phyloP scores from a whole-genome alignment of 495 filamentous ascomycete species.

The Chaetomidium leptoderma region DNA sequence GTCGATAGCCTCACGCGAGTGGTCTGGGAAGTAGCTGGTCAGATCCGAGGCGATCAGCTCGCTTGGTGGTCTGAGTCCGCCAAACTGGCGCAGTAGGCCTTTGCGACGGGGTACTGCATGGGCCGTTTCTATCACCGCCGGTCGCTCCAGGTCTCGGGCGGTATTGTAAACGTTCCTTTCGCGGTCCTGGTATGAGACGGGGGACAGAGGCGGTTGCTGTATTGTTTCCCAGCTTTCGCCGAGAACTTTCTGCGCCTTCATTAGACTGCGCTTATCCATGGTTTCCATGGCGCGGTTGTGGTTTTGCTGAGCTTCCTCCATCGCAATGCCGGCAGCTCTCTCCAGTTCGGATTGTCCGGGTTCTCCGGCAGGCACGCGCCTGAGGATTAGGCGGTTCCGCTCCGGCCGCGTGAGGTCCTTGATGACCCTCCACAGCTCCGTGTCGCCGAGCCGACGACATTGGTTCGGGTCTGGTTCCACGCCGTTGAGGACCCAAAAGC shows the following conservation, averaged over 20 bases:
- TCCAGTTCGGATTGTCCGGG: slow-evolving; percentile 76
- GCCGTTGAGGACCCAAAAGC: slow-evolving; percentile 78
- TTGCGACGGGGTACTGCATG: slow-evolving; percentile 55
- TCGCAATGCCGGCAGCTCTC: slow-evolving; percentile 74
- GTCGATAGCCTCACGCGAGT: slow-evolving; percentile 87
- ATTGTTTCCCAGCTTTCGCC: slow-evolving; percentile 78
- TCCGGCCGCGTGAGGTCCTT: slow-evolving; percentile 69
- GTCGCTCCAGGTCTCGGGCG: slow-evolving; percentile 54
- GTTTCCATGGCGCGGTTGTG: slow-evolving; percentile 60
- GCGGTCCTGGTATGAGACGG: slow-evolving; percentile 61
- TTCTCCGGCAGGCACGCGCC: slow-evolving; percentile 82
- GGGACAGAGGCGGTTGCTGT: slow-evolving; percentile 74
- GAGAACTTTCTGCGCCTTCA: slow-evolving; percentile 77
- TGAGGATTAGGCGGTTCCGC: slow-evolving; percentile 81
- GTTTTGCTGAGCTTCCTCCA: slow-evolving; percentile 74
- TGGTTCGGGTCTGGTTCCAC: slow-evolving; percentile 72
- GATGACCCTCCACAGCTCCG: slow-evolving; percentile 81
- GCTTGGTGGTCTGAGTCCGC: slow-evolving; percentile 87
- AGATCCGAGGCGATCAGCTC: slow-evolving; percentile 96
- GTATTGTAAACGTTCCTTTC: slow-evolving; percentile 61
- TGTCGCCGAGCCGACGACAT: slow-evolving; percentile 74
- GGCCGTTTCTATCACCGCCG: slow-evolving; percentile 46
- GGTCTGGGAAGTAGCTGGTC: slow-evolving; percentile 94
- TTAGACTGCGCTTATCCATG: slow-evolving; percentile 60
- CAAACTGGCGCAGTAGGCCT: slow-evolving; percentile 62